phyloP scores from a whole-genome alignment of 2,329 filamentous ascomycete genomes.

The Bertia moriformis region DNA sequence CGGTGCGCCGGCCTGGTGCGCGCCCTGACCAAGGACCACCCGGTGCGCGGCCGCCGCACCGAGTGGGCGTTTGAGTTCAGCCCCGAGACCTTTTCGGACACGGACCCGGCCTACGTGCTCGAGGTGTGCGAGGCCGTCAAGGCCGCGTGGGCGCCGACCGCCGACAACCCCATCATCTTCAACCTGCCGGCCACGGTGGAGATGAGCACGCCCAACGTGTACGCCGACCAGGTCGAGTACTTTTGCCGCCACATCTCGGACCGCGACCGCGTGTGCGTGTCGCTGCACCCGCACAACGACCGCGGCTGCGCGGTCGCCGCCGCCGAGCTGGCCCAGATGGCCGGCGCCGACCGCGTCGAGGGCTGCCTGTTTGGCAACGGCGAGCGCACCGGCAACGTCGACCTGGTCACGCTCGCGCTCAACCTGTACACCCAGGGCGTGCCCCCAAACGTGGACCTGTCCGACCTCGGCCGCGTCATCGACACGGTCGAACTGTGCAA shows the following conservation, averaged over 20 bases:
- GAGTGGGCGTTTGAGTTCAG: slow-evolving; percentile 73
- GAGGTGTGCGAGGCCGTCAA: slow-evolving; percentile 85
- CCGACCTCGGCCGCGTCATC: slow-evolving; percentile 72
- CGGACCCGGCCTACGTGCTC: slow-evolving; percentile 68
- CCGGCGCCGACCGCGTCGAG: slow-evolving; percentile 84
- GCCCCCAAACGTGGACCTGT: slow-evolving; percentile 75
- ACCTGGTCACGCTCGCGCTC: slow-evolving; percentile 78
- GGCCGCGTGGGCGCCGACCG: slow-evolving; percentile 74
- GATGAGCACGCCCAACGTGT: slow-evolving; percentile 86
- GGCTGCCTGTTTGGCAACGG: slow-evolving; percentile 90
- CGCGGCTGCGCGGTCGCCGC: slow-evolving; percentile 79
- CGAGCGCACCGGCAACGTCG: slow-evolving; percentile 88
- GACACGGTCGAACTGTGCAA: slow-evolving; percentile 82
- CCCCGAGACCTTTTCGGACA: slow-evolving; percentile 83
- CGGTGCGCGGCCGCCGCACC: slow-evolving; percentile 35
- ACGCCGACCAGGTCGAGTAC: slow-evolving; percentile 90
- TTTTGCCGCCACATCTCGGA: slow-evolving; percentile 78
- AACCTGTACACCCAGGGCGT: slow-evolving; percentile 94
- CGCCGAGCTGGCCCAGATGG: slow-evolving; percentile 89
- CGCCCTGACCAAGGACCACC: slow-evolving; percentile 74
- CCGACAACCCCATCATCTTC: slow-evolving; percentile 77
- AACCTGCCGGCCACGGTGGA: slow-evolving; percentile 95
- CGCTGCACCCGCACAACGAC: slow-evolving; percentile 89
- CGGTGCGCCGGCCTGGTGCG: slow-evolving; percentile 75
- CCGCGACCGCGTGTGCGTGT: slow-evolving; percentile 75